These are phyloP conservation scores for Peronospora tabacina DNA, from an alignment of 352 stramenopile species.

Conservation along the genomic window DNA sequence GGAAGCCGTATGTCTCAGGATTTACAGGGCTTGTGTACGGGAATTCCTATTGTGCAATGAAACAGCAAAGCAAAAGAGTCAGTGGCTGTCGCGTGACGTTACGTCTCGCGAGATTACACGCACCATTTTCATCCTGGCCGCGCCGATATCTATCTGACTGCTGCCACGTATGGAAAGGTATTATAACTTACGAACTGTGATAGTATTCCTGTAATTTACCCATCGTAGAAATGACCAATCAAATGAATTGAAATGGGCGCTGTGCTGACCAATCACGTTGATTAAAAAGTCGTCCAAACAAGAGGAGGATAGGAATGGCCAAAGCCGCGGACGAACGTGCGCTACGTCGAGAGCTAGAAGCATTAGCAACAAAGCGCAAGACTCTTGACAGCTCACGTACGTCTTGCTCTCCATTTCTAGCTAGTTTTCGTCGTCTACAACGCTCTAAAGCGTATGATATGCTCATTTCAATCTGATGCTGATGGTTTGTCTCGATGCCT, in stretches of 20 bases:
- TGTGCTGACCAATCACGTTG: background rate
- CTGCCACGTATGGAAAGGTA: too few species aligned
- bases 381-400: slow-evolving; percentile 32
- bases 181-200: too few species aligned
- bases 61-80: background rate
- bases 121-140: too few species aligned
- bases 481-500: slow-evolving; percentile 6
- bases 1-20: slow-evolving; percentile 57
- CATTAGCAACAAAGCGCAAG: slow-evolving; percentile 46
- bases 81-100: background rate
- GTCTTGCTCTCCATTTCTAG: slow-evolving; percentile 1
- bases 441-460: background rate
- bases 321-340: slow-evolving; percentile 45
- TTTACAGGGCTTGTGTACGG: slow-evolving; percentile 75
- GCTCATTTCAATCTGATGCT: slow-evolving; percentile 17
- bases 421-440: background rate
- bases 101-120: too few species aligned
- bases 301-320: slow-evolving; percentile 10
- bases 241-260: too few species aligned
- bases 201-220: too few species aligned
- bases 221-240: too few species aligned
- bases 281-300: background rate
- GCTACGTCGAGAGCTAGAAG: slow-evolving; percentile 45
- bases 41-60: slow-evolving; percentile 44
- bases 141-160: too few species aligned